Conservation (phyloP, 2,329 filamentous ascomycete species). For the Tolypocladium sp. region DNA sequence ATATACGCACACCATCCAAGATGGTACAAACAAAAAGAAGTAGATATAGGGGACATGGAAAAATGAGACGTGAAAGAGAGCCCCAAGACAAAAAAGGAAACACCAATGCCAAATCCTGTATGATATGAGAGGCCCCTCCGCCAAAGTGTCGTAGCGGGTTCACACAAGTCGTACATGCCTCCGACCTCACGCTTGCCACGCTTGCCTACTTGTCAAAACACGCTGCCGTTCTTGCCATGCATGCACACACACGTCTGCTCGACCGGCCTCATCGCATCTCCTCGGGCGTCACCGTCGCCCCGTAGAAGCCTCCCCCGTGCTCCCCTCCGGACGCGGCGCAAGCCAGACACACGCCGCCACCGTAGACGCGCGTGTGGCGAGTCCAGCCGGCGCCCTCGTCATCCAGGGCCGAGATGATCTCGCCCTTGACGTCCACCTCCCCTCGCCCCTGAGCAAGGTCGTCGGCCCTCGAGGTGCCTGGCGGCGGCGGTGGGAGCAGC, state of each 20-base stretch:
- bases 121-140: background rate
- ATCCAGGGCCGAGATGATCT: conserved; percentile 40
- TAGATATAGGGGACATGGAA: background rate
- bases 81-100: background rate
- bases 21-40: background rate
- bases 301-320: conserved; percentile 42
- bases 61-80: background rate
- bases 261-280: conserved; percentile 31
- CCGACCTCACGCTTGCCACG: background rate
- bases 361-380: conserved; percentile 50
- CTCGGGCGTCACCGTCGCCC: conserved; percentile 41
- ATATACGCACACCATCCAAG: background rate
- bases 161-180: background rate
- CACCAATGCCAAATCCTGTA: background rate
- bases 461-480: conserved; percentile 10
- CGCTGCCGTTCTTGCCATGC: background rate
- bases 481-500: conserved; percentile 38
- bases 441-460: conserved; percentile 13
- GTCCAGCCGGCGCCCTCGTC: conserved; percentile 42
- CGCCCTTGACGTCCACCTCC: conserved; percentile 36
- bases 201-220: background rate
- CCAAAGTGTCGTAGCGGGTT: background rate
- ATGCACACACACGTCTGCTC: background rate
- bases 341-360: conserved; percentile 47
- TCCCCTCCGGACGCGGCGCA: conserved; percentile 38